Conservation (phyloP, 805 yeast genomes). For the Ogataea saltuana region DNA sequence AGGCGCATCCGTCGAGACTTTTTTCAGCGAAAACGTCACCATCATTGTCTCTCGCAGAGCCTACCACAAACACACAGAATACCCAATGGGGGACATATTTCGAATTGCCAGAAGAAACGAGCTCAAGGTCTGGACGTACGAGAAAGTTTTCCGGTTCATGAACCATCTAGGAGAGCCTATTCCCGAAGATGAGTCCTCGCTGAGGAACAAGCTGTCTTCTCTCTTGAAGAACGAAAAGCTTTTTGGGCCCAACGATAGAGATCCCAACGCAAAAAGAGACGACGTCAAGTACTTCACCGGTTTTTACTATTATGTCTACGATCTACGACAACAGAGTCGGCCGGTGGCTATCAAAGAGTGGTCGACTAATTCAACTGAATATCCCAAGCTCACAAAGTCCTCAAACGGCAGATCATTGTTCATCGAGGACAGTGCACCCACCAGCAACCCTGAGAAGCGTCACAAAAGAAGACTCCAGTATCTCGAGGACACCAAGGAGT, state of each 20-base stretch:
- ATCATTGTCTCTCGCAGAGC: constrained; percentile 74
- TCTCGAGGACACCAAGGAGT: constrained; percentile 35
- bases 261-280: constrained; percentile 80
- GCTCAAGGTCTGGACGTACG: constrained; percentile 85
- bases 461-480: constrained; percentile 34
- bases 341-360: constrained; percentile 87
- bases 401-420: constrained; percentile 83
- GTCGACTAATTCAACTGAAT: constrained; percentile 45
- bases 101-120: constrained; percentile 58
- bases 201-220: constrained; percentile 46
- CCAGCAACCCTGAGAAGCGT: constrained; percentile 27
- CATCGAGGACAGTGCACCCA: constrained; percentile 51
- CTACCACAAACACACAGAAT: constrained; percentile 41
- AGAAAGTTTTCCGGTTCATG: constrained; percentile 79
- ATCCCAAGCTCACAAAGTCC: constrained; percentile 61
- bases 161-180: constrained; percentile 54
- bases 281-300: constrained; percentile 81
- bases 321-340: constrained; percentile 70
- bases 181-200: constrained; percentile 27
- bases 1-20: constrained; percentile 59
- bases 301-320: constrained; percentile 77
- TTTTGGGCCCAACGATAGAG: constrained; percentile 86
- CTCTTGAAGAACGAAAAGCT: constrained; percentile 81
- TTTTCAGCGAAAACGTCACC: constrained; percentile 64
- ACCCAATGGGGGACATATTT: constrained; percentile 62